A percentile compares a stretch with the other conserved stretches of the same genome.
Evolutionary conservation across 1,284 basidiomycete species (phyloP).

Genomic region (Inonotus hispidus): DNA sequence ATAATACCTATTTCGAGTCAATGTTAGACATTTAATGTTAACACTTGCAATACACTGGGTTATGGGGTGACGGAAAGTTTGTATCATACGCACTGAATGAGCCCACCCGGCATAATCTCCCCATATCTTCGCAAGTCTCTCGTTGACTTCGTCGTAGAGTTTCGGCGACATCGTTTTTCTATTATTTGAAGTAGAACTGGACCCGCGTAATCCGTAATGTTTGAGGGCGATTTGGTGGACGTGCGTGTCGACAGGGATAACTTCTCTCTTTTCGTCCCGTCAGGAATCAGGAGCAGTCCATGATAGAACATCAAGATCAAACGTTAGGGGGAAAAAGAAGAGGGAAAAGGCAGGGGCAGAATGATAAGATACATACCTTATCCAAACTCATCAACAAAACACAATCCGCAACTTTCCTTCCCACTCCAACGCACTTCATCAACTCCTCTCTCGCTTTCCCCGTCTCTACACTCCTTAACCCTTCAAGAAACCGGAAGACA

Average conservation of each 20-base stretch:
- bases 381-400: conserved; percentile 93
- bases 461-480: conserved; percentile 50
- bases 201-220: conserved; percentile 67
- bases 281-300: not conserved
- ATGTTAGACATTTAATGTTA: conserved; percentile 29
- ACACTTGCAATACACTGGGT: conserved; percentile 28
- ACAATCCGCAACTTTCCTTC: conserved; percentile 95
- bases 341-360: too few species aligned
- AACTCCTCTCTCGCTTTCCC: conserved; percentile 67
- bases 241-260: conserved; percentile 92
- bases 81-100: conserved; percentile 72
- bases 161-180: conserved; percentile 66
- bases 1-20: conserved; percentile 36
- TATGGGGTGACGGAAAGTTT: conserved; percentile 20
- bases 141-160: conserved; percentile 72
- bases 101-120: conserved; percentile 89
- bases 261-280: conserved; percentile 49
- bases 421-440: conserved; percentile 83
- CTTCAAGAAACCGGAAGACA: conserved; percentile 56
- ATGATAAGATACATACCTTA: conserved; percentile 67
- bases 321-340: not conserved
- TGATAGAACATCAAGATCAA: not conserved
- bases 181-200: conserved; percentile 33
- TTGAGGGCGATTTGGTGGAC: conserved; percentile 83
- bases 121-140: conserved; percentile 65